Percentiles rank a stretch among this genome's conserved stretches.
Conservation (phyloP, 306 rosid species). For the Trifolium dubium region DNA sequence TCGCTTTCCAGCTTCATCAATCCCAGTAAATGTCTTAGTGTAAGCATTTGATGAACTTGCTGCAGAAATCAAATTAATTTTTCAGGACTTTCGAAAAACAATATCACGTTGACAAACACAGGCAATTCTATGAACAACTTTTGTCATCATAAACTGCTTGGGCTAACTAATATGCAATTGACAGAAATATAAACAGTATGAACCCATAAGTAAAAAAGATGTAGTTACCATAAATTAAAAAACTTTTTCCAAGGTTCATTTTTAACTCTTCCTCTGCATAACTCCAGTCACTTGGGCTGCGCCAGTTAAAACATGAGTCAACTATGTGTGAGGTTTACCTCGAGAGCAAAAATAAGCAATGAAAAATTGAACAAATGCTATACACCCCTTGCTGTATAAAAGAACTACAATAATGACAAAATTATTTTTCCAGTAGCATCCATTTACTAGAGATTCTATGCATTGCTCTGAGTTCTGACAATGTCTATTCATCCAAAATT, state of each 20-base stretch:
- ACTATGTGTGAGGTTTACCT: conserved; percentile 25
- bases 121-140: conserved; percentile 5
- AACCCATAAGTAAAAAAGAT: conserved; percentile 24
- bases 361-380: conserved; percentile 26
- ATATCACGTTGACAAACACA: conserved; percentile 27
- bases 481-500: conserved; percentile 1
- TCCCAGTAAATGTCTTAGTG: conserved; percentile 81
- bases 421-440: conserved; percentile 10
- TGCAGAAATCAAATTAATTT: conserved; percentile 49
- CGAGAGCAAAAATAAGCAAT: conserved; percentile 21
- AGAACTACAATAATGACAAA: background rate
- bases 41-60: conserved; percentile 83
- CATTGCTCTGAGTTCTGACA: conserved; percentile 7
- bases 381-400: conserved; percentile 14
- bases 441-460: conserved; percentile 5
- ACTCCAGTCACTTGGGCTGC: conserved; percentile 89
- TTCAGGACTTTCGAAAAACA: conserved; percentile 34
- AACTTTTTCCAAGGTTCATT: conserved; percentile 72
- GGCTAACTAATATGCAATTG: conserved; percentile 13
- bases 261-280: conserved; percentile 82
- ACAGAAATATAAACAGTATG: conserved; percentile 11
- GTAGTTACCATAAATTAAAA: conserved; percentile 69
- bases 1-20: conserved; percentile 92
- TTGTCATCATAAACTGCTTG: conserved; percentile 23
- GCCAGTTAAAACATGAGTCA: conserved; percentile 47